phyloP scores from a whole-genome alignment of 345 rosid species.

The Brassica cretica region DNA sequence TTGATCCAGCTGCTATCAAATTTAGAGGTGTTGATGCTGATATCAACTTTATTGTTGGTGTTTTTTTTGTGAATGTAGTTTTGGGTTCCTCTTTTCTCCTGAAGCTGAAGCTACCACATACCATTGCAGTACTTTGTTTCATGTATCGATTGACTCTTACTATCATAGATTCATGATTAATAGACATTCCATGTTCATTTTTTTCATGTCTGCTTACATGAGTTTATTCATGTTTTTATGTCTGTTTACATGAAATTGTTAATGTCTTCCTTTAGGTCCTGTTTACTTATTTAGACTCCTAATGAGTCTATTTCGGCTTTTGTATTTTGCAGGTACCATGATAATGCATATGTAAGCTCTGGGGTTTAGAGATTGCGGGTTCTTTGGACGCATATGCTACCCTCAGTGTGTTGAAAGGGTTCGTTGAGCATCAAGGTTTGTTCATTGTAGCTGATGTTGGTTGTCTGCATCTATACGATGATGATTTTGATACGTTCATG shows the following conservation, averaged over 20 bases:
- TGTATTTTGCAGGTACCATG: no score
- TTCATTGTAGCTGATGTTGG: not conserved
- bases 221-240: no score
- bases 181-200: not conserved
- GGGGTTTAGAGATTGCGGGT: not conserved
- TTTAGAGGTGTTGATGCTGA: no score
- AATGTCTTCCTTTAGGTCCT: no score
- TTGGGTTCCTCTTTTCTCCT: no score
- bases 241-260: no score
- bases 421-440: not conserved
- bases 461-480: not conserved
- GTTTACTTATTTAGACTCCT: not conserved
- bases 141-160: not conserved
- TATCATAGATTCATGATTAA: not conserved
- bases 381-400: slow-evolving; percentile 23
- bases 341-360: no score
- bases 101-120: no score
- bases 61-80: no score
- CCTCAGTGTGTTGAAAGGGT: not conserved
- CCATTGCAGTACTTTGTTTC: not conserved
- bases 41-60: no score
- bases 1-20: no score
- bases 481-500: slow-evolving; percentile 1
- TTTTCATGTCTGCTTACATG: not conserved
- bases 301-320: no score